phyloP scores from a whole-genome alignment of 2,329 filamentous ascomycete species.

The Elsinoe australis region DNA sequence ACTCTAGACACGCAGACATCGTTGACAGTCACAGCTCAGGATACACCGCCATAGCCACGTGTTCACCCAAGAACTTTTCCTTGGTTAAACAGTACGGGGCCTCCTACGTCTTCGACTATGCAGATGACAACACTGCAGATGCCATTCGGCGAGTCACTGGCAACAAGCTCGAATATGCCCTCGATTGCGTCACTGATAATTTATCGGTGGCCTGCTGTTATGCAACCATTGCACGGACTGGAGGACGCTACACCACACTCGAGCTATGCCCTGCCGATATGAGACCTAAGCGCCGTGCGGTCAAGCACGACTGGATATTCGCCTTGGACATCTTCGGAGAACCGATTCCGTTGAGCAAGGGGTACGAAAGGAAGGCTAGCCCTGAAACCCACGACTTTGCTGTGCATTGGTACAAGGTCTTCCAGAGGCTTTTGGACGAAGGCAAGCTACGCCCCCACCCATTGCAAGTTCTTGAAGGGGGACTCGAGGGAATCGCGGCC shows the following conservation, averaged over 20 bases:
- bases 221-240: constrained; percentile 31
- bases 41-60: constrained; percentile 38
- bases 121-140: constrained; percentile 27
- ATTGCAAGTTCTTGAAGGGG: neutral
- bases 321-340: constrained; percentile 10
- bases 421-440: neutral
- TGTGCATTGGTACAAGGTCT: constrained; percentile 2
- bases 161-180: constrained; percentile 33
- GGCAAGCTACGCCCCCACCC: neutral
- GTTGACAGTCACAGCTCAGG: constrained; percentile 28
- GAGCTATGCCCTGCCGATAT: constrained; percentile 28
- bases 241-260: constrained; percentile 35
- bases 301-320: constrained; percentile 16
- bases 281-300: constrained; percentile 6
- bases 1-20: constrained; percentile 1
- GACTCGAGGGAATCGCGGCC: neutral
- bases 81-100: constrained; percentile 39
- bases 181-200: constrained; percentile 39
- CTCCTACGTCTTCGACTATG: constrained; percentile 41
- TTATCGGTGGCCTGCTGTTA: constrained; percentile 19
- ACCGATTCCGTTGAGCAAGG: constrained; percentile 2
- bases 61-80: constrained; percentile 38
- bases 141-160: constrained; percentile 34
- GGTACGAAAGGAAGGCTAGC: neutral
- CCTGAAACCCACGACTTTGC: neutral